phyloP scores from a whole-genome alignment of 306 rosid genomes.

The Benincasa hispida region DNA sequence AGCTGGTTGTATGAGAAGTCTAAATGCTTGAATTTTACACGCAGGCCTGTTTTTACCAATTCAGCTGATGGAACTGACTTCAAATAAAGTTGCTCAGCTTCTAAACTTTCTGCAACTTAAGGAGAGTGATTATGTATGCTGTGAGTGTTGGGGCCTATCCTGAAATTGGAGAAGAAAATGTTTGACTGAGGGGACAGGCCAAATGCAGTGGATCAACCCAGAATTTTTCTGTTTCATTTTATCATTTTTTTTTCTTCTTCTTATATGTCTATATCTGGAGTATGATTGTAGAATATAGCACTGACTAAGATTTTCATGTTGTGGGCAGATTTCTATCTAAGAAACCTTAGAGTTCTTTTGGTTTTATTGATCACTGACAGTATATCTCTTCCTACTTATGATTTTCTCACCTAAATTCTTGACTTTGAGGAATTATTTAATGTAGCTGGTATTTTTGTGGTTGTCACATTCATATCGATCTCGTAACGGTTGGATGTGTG shows the following conservation, averaged over 20 bases:
- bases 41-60: neutral
- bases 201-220: neutral
- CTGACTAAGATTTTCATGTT: neutral
- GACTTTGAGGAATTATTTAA: neutral
- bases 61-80: neutral
- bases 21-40: neutral
- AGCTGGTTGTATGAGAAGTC: neutral
- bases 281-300: constrained; percentile 5
- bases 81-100: neutral
- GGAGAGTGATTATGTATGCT: neutral
- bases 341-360: neutral
- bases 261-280: neutral
- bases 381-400: neutral
- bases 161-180: neutral
- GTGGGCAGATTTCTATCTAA: neutral
- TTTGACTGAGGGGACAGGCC: neutral
- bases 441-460: neutral
- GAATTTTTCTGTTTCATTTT: neutral
- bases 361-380: neutral
- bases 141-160: neutral
- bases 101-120: neutral
- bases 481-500: neutral
- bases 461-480: neutral
- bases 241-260: neutral
- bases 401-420: neutral